These are phyloP conservation scores for Ascochyta koolunga DNA, from an alignment of 2,329 filamentous ascomycete species.

Conservation along the genomic window DNA sequence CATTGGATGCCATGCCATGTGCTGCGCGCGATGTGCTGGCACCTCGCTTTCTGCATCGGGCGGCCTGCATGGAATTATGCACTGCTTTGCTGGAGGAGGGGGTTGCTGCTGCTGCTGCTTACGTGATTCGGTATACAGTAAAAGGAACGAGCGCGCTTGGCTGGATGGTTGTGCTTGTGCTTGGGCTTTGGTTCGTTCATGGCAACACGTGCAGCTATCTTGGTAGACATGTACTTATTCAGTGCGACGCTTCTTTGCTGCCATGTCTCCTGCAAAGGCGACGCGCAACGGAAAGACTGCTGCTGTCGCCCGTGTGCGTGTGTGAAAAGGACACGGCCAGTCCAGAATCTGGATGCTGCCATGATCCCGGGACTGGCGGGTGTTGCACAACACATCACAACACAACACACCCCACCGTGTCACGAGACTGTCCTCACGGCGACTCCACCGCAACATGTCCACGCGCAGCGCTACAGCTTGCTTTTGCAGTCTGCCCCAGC, in stretches of 20 bases:
- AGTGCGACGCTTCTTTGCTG: too few relatives aligned
- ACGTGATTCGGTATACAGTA: too few relatives aligned
- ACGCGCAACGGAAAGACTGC: not conserved
- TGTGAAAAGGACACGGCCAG: slow-evolving; percentile 16
- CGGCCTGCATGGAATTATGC: too few relatives aligned
- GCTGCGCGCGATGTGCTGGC: slow-evolving; percentile 42
- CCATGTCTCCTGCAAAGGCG: not conserved
- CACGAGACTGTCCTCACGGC: slow-evolving; percentile 3
- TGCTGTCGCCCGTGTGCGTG: not conserved
- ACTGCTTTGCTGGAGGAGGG: slow-evolving; percentile 33
- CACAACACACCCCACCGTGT: too few relatives aligned
- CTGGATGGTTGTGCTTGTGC: too few relatives aligned
- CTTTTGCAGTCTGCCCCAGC: not conserved
- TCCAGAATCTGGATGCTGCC: not conserved
- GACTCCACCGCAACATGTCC: not conserved
- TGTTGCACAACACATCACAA: not conserved
- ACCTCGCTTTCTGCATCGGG: too few relatives aligned
- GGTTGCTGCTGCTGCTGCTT: too few relatives aligned
- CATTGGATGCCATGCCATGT: too few relatives aligned
- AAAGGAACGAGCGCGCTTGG: too few relatives aligned
- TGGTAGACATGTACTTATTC: too few relatives aligned
- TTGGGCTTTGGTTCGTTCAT: too few relatives aligned
- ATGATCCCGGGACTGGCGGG: not conserved
- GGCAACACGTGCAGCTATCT: too few relatives aligned
- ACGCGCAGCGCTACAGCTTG: not conserved